A percentile compares a stretch with the other conserved stretches of the same genome.
Conservation (phyloP, 305 asterid genomes). For the Fraxinus sp. region DNA sequence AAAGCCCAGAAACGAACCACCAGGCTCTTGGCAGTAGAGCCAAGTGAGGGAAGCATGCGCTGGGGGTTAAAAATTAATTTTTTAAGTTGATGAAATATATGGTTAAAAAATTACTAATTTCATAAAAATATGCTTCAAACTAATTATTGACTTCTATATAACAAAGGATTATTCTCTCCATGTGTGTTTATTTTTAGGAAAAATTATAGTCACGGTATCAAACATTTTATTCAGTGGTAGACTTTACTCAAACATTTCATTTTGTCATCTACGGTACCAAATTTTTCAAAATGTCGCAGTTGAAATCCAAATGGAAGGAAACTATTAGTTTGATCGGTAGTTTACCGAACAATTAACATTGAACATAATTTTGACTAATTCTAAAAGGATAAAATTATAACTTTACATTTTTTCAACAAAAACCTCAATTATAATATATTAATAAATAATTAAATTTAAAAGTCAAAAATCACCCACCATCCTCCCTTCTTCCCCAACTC, state of each 20-base stretch:
- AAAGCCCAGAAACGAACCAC: not conserved
- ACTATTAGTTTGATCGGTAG: too few species aligned
- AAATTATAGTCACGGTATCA: not conserved
- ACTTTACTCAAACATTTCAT: not conserved
- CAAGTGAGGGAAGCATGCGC: not conserved
- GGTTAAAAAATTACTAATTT: too few species aligned
- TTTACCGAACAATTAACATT: too few species aligned
- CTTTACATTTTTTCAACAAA: not conserved
- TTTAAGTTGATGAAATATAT: too few species aligned
- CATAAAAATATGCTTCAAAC: not conserved
- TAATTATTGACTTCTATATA: not conserved
- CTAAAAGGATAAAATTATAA: not conserved
- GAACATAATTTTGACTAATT: not conserved
- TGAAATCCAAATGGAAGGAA: not conserved
- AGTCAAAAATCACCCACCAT: not conserved
- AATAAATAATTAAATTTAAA: too few species aligned
- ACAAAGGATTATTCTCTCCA: not conserved
- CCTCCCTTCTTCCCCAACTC: not conserved
- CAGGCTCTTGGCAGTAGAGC: not conserved
- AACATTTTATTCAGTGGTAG: too few species aligned
- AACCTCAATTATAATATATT: too few species aligned
- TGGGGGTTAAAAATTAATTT: not conserved
- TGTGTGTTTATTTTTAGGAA: not conserved
- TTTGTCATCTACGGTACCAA: not conserved
- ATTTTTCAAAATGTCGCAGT: not conserved